These are phyloP conservation scores for Royoungia palumana DNA, from an alignment of 768 basidiomycete genomes.

Conservation along the genomic window DNA sequence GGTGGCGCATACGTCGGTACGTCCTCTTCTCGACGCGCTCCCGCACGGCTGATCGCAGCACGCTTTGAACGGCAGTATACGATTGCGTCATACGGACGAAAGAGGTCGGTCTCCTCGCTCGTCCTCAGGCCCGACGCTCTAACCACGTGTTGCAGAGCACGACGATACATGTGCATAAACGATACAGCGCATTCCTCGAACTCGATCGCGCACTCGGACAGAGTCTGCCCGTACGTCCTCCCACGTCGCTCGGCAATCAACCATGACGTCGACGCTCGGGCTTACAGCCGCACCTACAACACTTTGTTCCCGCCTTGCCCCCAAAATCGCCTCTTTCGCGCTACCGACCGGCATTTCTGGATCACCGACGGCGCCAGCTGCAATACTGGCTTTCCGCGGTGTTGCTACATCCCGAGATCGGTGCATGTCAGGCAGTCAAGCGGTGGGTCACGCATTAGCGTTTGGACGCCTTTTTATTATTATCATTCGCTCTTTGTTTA, in stretches of 20 bases:
- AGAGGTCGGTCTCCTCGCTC: constrained; percentile 36
- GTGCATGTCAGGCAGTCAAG: constrained; percentile 55
- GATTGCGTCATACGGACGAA: constrained; percentile 68
- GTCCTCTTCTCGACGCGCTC: constrained; percentile 9
- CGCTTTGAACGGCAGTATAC: constrained; percentile 43
- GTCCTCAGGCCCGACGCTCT: neutral
- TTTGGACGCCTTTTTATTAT: constrained; percentile 5
- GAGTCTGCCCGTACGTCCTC: constrained; percentile 48
- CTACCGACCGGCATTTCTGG: constrained; percentile 66
- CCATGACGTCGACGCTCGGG: neutral
- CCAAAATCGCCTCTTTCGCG: constrained; percentile 67
- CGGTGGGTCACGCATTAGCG: constrained; percentile 53
- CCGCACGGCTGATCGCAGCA: too few relatives aligned
- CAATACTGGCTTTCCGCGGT: constrained; percentile 66
- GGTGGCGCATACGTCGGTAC: constrained; percentile 66
- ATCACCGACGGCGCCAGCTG: constrained; percentile 54
- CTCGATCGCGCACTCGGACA: constrained; percentile 47
- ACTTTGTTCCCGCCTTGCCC: constrained; percentile 56
- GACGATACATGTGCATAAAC: constrained; percentile 60
- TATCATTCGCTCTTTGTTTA: constrained; percentile 6
- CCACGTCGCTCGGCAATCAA: too few relatives aligned
- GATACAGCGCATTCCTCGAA: constrained; percentile 63
- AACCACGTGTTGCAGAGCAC: constrained; percentile 42
- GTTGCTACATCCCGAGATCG: constrained; percentile 68
- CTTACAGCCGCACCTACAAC: constrained; percentile 41